A percentile compares a stretch with the other conserved stretches of the same genome.
These are phyloP conservation scores for Dothideomycetes sp. DNA, from an alignment of 2,329 filamentous ascomycete species.

Conservation along the genomic window DNA sequence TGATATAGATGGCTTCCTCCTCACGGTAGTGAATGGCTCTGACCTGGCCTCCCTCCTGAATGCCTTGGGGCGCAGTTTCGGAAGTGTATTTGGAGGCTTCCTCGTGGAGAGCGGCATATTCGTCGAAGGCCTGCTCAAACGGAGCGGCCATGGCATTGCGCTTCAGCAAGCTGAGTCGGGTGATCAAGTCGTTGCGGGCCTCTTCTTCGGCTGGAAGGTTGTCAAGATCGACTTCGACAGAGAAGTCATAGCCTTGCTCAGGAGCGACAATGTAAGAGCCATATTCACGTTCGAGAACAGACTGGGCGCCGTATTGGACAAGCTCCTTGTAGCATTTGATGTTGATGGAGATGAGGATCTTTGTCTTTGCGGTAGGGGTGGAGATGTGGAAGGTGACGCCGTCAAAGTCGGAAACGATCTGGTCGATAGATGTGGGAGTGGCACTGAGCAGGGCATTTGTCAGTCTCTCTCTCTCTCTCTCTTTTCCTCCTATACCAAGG, in stretches of 20 bases:
- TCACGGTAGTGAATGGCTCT: constrained; percentile 98
- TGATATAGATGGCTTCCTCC: constrained; percentile 97
- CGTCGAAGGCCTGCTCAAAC: constrained; percentile 93
- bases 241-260: constrained; percentile 94
- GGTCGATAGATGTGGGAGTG: constrained; percentile 81
- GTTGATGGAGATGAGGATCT: constrained; percentile 88
- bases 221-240: constrained; percentile 80
- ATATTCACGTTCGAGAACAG: constrained; percentile 90
- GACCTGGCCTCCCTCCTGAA: constrained; percentile 80
- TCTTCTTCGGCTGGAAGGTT: constrained; percentile 76
- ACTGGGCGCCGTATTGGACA: constrained; percentile 82
- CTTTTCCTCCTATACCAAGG: too few relatives aligned
- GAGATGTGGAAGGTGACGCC: constrained; percentile 98
- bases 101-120: constrained; percentile 77
- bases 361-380: constrained; percentile 84
- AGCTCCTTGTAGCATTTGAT: constrained; percentile 94
- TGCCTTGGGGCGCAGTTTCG: constrained; percentile 85
- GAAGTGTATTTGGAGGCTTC: constrained; percentile 87
- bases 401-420: constrained; percentile 98
- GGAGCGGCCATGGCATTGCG: constrained; percentile 98
- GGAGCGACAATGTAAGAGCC: constrained; percentile 79
- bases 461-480: too few relatives aligned
- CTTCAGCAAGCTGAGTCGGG: constrained; percentile 83
- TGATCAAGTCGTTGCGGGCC: constrained; percentile 74
- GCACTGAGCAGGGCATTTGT: constrained; percentile 48